Conservation (phyloP, 208 protist species). For the Leishmania guyanensis region DNA sequence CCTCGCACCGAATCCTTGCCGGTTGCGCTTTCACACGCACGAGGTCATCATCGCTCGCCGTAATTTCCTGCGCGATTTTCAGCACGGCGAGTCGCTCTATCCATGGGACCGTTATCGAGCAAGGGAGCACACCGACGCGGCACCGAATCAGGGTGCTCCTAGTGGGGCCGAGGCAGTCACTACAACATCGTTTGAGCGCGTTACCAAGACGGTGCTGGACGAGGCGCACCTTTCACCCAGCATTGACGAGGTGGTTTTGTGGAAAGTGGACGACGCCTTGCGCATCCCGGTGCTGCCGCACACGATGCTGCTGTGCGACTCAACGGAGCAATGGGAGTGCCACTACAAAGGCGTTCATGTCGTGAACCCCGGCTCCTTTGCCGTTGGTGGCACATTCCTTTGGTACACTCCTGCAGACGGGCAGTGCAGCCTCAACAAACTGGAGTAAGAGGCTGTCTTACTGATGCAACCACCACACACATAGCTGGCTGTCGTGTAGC, state of each 20-base stretch:
- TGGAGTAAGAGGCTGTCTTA: conserved; percentile 35
- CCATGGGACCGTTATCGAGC: conserved; percentile 30
- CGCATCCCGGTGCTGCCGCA: conserved; percentile 75
- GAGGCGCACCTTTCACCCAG: conserved; percentile 80
- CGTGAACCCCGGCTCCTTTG: conserved; percentile 87
- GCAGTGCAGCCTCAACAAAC: conserved; percentile 78
- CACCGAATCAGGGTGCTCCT: neutral
- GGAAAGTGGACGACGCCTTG: conserved; percentile 79
- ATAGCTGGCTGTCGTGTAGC: neutral
- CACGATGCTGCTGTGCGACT: conserved; percentile 87
- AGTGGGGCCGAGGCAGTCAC: neutral
- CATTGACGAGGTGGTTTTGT: conserved; percentile 62
- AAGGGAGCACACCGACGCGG: neutral
- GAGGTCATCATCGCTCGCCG: conserved; percentile 79
- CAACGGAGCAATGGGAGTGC: conserved; percentile 90
- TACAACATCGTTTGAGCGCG: conserved; percentile 60
- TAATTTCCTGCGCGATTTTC: conserved; percentile 76
- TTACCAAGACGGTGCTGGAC: conserved; percentile 83
- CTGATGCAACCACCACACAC: neutral
- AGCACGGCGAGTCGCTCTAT: conserved; percentile 45
- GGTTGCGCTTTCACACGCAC: conserved; percentile 86
- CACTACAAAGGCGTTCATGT: conserved; percentile 83
- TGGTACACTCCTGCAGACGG: conserved; percentile 90
- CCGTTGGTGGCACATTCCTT: conserved; percentile 74
- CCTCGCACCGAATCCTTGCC: conserved; percentile 84